Percentiles rank a stretch among this genome's conserved stretches.
Evolutionary conservation across 371 early-diverging fungal genomes (phyloP).

Genomic region (Mucor racemosus): DNA sequence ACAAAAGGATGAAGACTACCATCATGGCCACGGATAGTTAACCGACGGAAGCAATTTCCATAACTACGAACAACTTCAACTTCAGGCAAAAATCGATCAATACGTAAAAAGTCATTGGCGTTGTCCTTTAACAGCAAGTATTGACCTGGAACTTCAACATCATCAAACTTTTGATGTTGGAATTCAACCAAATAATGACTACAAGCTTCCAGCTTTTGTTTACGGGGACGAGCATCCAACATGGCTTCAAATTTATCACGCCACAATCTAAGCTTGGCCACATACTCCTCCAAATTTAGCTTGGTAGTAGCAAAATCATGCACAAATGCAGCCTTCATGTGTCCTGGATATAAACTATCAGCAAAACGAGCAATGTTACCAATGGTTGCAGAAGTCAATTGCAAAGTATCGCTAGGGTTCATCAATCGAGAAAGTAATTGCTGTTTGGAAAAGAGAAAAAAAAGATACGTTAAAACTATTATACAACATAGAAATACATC

Average conservation of each 20-base stretch:
- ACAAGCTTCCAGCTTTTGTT: conserved; percentile 82
- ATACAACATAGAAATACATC: not conserved
- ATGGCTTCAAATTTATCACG: conserved; percentile 88
- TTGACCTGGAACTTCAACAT: conserved; percentile 97
- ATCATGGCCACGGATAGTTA: conserved; percentile 91
- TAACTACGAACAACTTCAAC: conserved; percentile 81
- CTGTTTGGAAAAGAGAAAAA: conserved; percentile 29
- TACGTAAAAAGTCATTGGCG: conserved; percentile 90
- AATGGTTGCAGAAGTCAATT: conserved; percentile 74
- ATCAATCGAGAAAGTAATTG: conserved; percentile 65
- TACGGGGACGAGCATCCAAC: conserved; percentile 78
- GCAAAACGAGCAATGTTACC: conserved; percentile 84
- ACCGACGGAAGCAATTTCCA: conserved; percentile 72
- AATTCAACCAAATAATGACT: conserved; percentile 94
- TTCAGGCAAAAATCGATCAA: conserved; percentile 92
- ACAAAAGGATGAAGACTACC: conserved; percentile 89
- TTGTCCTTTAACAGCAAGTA: conserved; percentile 84
- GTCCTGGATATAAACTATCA: conserved; percentile 81
- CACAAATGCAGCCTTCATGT: conserved; percentile 81
- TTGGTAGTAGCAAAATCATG: conserved; percentile 86
- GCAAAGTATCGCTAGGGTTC: conserved; percentile 63
- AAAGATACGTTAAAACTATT: not conserved
- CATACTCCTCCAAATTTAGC: conserved; percentile 80
- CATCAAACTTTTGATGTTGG: conserved; percentile 97
- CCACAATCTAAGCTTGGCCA: conserved; percentile 84